A percentile compares a stretch with the other conserved stretches of the same genome.
phyloP scores from a whole-genome alignment of 1,284 basidiomycete species.

The Austropuccinia psidii region DNA sequence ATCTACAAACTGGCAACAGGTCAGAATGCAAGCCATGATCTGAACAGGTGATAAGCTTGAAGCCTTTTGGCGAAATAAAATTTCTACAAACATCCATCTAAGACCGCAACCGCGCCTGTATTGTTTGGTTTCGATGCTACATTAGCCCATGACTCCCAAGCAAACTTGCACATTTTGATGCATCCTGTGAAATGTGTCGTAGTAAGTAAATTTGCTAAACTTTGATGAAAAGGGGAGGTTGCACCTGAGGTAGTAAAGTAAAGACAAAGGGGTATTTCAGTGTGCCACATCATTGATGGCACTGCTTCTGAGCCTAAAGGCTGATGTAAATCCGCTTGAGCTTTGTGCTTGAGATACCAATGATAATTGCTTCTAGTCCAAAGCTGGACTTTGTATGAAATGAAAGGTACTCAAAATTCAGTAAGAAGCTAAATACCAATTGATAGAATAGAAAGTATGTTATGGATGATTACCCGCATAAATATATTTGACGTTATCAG shows the following conservation, averaged over 20 bases:
- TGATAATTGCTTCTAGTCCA: conserved; percentile 96
- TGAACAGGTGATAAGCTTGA: no score
- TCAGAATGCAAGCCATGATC: no score
- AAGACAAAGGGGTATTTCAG: conserved; percentile 65
- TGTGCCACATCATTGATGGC: conserved; percentile 62
- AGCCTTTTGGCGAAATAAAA: conserved; percentile 1
- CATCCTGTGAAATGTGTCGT: conserved; percentile 54
- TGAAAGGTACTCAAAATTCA: not conserved
- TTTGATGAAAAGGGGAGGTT: not conserved
- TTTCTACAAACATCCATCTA: conserved; percentile 69
- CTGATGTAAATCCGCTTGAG: conserved; percentile 49
- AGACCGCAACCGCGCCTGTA: conserved; percentile 75
- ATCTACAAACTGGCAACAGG: conserved; percentile 55
- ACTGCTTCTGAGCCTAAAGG: conserved; percentile 45
- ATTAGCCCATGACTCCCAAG: conserved; percentile 69
- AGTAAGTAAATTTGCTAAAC: not conserved
- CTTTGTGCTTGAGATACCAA: conserved; percentile 82
- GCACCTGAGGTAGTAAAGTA: conserved; percentile 56
- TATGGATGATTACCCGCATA: conserved; percentile 33
- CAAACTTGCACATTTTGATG: conserved; percentile 59
- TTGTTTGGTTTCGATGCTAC: conserved; percentile 60
- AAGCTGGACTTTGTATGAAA: conserved; percentile 70
- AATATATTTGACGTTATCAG: conserved; percentile 50
- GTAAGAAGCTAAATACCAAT: not conserved
- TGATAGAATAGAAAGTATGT: no score